A percentile compares a stretch with the other conserved stretches of the same genome.
Conservation (phyloP, 2,329 filamentous ascomycete species). For the Colletotrichum spinosum region DNA sequence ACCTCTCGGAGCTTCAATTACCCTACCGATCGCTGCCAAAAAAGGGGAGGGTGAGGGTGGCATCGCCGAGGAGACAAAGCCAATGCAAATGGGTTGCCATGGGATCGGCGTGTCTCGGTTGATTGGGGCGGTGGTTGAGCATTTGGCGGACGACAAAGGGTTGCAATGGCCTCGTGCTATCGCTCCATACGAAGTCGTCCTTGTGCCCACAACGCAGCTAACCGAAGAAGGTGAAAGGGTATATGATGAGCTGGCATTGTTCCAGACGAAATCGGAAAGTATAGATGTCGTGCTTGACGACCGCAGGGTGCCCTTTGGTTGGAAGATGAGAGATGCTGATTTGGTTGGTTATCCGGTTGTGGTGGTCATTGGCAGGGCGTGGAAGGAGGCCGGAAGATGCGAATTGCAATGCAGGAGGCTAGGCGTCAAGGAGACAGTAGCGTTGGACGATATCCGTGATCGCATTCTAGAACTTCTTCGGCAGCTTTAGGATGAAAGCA, state of each 20-base stretch:
- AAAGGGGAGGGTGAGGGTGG: slow-evolving; percentile 8
- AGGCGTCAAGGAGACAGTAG: slow-evolving; percentile 69
- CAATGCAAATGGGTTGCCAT: slow-evolving; percentile 95
- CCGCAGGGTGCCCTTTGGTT: slow-evolving; percentile 73
- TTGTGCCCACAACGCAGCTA: slow-evolving; percentile 67
- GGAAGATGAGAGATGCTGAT: slow-evolving; percentile 93
- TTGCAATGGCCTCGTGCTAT: slow-evolving; percentile 90
- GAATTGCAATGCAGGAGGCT: slow-evolving; percentile 85
- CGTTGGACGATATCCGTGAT: slow-evolving; percentile 58
- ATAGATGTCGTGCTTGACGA: slow-evolving; percentile 83
- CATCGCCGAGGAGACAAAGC: slow-evolving; percentile 36
- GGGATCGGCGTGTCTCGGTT: slow-evolving; percentile 94
- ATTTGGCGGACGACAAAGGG: slow-evolving; percentile 76
- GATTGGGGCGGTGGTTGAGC: slow-evolving; percentile 85
- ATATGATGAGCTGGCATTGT: slow-evolving; percentile 69
- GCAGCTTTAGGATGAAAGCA: slow-evolving; percentile 54
- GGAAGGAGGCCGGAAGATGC: slow-evolving; percentile 67
- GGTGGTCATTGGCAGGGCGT: slow-evolving; percentile 80
- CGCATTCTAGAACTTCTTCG: slow-evolving; percentile 61
- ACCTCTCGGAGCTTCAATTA: slow-evolving; percentile 75
- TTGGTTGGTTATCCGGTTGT: slow-evolving; percentile 88
- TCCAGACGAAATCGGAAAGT: background rate
- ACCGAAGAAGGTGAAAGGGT: slow-evolving; percentile 65
- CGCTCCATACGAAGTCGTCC: slow-evolving; percentile 82
- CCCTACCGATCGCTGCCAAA: slow-evolving; percentile 49